phyloP scores from a whole-genome alignment of 345 rosid species.

The Mangifera indica region DNA sequence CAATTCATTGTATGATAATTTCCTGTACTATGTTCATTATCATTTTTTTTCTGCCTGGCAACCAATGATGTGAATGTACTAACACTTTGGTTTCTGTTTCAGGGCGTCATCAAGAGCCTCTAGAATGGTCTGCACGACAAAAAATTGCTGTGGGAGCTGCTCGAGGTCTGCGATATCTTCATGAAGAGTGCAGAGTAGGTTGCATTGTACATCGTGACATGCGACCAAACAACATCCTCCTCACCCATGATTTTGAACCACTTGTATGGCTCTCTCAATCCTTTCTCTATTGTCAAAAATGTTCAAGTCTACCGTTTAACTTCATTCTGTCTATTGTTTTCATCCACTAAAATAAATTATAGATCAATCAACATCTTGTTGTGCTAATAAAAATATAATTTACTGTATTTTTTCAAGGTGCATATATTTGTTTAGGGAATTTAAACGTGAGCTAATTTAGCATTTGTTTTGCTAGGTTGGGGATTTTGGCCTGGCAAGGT shows the following conservation, averaged over 20 bases:
- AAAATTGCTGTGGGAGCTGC: constrained; percentile 99
- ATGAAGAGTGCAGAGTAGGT: constrained; percentile 99
- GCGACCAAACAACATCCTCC: constrained; percentile 98
- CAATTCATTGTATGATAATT: neutral
- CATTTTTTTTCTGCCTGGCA: neutral
- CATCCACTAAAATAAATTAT: neutral
- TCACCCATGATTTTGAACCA: constrained; percentile 98
- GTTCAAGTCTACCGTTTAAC: constrained; percentile 4
- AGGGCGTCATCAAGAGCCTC: constrained; percentile 64
- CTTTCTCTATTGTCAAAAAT: neutral
- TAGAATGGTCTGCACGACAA: constrained; percentile 93
- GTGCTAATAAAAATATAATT: neutral
- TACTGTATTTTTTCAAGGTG: neutral
- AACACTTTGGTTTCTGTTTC: constrained; percentile 19
- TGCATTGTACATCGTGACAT: constrained; percentile 99
- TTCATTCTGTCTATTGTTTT: neutral
- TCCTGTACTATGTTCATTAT: neutral
- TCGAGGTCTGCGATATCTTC: constrained; percentile 96
- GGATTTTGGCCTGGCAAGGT: constrained; percentile 98
- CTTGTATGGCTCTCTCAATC: constrained; percentile 48
- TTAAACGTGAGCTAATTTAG: neutral
- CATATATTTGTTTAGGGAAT: neutral
- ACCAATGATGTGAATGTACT: constrained; percentile 7
- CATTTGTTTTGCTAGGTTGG: constrained; percentile 65
- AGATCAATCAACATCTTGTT: neutral